Conservation (phyloP, 768 basidiomycete species). For the Strobilomyces echinocephalus region DNA sequence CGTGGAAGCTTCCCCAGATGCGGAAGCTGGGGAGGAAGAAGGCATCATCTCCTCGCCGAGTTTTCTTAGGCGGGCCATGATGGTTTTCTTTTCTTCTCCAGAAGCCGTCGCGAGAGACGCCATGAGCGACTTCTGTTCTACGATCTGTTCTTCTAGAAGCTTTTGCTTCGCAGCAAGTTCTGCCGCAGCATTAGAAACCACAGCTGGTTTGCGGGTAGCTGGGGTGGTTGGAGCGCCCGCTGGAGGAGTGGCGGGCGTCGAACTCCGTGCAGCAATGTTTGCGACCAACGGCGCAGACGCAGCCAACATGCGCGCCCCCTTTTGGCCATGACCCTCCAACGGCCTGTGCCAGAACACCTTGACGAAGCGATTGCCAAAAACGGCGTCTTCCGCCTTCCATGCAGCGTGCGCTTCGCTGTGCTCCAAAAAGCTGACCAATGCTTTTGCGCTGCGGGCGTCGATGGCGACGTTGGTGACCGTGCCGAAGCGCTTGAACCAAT, state of each 20-base stretch:
- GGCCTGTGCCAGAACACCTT: conserved; percentile 95
- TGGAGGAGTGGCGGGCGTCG: conserved; percentile 45
- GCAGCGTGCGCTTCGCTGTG: conserved; percentile 84
- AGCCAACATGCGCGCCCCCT: conserved; percentile 72
- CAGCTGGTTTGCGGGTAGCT: conserved; percentile 35
- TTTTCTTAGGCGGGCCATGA: conserved; percentile 72
- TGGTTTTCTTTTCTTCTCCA: conserved; percentile 69
- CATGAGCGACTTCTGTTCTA: conserved; percentile 87
- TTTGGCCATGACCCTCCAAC: conserved; percentile 84
- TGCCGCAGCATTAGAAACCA: conserved; percentile 35
- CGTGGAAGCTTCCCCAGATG: conserved; percentile 27
- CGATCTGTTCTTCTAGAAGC: conserved; percentile 74
- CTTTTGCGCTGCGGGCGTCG: conserved; percentile 68
- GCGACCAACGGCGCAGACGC: conserved; percentile 76
- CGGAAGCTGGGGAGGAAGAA: conserved; percentile 27
- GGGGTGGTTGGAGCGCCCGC: conserved; percentile 23
- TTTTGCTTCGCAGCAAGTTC: conserved; percentile 72
- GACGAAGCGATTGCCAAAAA: conserved; percentile 91
- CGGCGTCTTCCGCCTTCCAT: conserved; percentile 92
- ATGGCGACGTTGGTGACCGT: conserved; percentile 90
- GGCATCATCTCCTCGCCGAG: conserved; percentile 74
- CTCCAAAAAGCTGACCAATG: conserved; percentile 79
- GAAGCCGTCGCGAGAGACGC: conserved; percentile 58
- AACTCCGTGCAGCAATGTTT: conserved; percentile 45
- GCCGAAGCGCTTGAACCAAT: conserved; percentile 90